Conservation (phyloP, 192 early-diverging fungal species). For the Gonapodya prolifera region DNA sequence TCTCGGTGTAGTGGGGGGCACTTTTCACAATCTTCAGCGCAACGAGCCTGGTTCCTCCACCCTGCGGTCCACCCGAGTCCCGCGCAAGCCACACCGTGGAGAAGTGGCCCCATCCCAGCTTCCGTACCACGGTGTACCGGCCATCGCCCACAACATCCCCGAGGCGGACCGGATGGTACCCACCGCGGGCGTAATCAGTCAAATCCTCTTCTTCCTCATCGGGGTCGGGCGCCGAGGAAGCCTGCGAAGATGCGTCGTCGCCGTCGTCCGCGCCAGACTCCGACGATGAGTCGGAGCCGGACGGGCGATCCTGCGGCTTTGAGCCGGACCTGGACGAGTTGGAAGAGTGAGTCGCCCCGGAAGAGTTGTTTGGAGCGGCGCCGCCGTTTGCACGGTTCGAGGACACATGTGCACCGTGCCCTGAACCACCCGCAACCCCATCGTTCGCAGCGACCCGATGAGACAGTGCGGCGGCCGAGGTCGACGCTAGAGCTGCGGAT, state of each 20-base stretch:
- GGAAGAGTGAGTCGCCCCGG: too few species aligned
- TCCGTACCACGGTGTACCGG: constrained; percentile 75
- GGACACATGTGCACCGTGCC: too few species aligned
- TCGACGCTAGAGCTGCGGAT: too few species aligned
- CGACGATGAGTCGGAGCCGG: not conserved
- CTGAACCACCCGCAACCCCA: too few species aligned
- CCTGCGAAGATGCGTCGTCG: not conserved
- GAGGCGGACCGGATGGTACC: constrained; percentile 81
- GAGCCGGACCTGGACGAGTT: too few species aligned
- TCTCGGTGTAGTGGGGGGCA: constrained; percentile 88
- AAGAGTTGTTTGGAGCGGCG: too few species aligned
- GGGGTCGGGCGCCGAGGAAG: not conserved
- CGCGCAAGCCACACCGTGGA: constrained; percentile 83
- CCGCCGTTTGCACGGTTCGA: too few species aligned
- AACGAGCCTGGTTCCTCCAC: constrained; percentile 60
- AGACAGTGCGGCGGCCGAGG: too few species aligned
- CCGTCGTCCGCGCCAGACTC: not conserved
- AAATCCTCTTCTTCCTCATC: constrained; percentile 74
- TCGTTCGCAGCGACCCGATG: too few species aligned
- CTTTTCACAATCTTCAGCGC: constrained; percentile 98
- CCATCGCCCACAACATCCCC: constrained; percentile 68
- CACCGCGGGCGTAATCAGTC: constrained; percentile 67
- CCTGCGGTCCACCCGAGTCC: not conserved
- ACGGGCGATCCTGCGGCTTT: not conserved
- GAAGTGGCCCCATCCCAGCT: constrained; percentile 98